These are phyloP conservation scores for Vanrija pseudolonga DNA, from an alignment of 1,284 basidiomycete genomes.

Conservation along the genomic window DNA sequence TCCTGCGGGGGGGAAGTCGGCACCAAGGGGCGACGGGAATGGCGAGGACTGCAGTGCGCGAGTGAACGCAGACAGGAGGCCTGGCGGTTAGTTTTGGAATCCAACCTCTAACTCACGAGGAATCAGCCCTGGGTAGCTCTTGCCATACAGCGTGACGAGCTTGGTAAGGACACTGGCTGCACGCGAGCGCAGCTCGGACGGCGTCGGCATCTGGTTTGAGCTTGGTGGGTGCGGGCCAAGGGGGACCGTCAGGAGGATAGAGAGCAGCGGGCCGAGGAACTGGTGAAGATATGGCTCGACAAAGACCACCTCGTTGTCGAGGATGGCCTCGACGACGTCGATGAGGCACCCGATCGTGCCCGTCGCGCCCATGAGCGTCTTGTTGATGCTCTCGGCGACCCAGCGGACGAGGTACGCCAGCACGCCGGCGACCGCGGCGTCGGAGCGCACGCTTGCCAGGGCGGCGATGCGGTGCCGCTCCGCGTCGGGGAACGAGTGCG, in stretches of 20 bases:
- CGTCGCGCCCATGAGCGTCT: slow-evolving; percentile 52
- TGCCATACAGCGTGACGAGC: slow-evolving; percentile 54
- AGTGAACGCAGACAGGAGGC: slow-evolving; percentile 86
- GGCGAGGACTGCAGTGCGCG: slow-evolving; percentile 61
- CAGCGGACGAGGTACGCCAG: slow-evolving; percentile 93
- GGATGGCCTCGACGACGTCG: slow-evolving; percentile 73
- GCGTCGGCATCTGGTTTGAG: slow-evolving; percentile 27
- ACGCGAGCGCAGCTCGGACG: slow-evolving; percentile 62
- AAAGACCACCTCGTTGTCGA: slow-evolving; percentile 83
- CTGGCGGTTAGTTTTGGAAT: no score
- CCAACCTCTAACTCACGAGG: no score
- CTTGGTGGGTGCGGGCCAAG: slow-evolving; percentile 52
- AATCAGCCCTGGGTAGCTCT: slow-evolving; percentile 54
- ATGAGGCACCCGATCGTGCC: slow-evolving; percentile 73
- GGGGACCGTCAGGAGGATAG: slow-evolving; percentile 79
- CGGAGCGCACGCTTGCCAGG: slow-evolving; percentile 78
- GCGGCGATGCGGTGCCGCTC: slow-evolving; percentile 73
- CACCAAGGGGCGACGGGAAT: slow-evolving; percentile 39
- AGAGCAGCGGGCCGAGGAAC: slow-evolving; percentile 87
- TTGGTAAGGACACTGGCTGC: slow-evolving; percentile 79
- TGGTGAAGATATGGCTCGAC: slow-evolving; percentile 98
- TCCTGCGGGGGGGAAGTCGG: slow-evolving; percentile 53
- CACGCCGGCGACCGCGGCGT: slow-evolving; percentile 90
- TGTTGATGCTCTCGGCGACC: slow-evolving; percentile 84
- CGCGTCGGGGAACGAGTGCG: slow-evolving; percentile 30